Evolutionary conservation across 768 basidiomycete genomes (phyloP).

Genomic region (Suillus subaureus): DNA sequence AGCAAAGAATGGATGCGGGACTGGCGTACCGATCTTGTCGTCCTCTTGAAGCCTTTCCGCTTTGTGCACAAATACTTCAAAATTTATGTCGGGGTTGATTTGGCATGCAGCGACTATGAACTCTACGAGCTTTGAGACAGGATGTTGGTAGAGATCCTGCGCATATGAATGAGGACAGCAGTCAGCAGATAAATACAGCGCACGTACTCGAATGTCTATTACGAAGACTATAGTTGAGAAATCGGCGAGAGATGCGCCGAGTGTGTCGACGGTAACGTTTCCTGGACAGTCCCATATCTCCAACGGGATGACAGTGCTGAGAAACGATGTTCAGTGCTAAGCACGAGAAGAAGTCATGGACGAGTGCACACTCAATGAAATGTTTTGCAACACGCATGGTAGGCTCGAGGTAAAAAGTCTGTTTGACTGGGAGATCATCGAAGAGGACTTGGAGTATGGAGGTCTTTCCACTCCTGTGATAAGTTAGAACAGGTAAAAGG

Average conservation of each 20-base stretch:
- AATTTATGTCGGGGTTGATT: conserved; percentile 72
- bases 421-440: conserved; percentile 77
- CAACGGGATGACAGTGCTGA: conserved; percentile 86
- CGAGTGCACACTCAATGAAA: conserved; percentile 70
- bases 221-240: conserved; percentile 91
- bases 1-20: background rate
- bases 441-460: conserved; percentile 93
- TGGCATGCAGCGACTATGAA: conserved; percentile 78
- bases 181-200: conserved; percentile 14
- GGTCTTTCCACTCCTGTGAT: conserved; percentile 83
- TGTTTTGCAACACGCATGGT: conserved; percentile 78
- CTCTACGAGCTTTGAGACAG: conserved; percentile 80
- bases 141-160: conserved; percentile 83
- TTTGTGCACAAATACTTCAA: conserved; percentile 96
- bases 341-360: background rate
- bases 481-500: conserved; percentile 9
- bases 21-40: conserved; percentile 76
- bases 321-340: no score
- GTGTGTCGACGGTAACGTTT: conserved; percentile 76
- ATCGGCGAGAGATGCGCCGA: conserved; percentile 72
- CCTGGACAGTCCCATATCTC: conserved; percentile 97
- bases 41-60: conserved; percentile 90
- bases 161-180: background rate
- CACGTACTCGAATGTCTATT: conserved; percentile 87
- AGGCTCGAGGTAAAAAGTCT: conserved; percentile 88